These are phyloP conservation scores for Monosporascus sp. DNA, from an alignment of 2,329 filamentous ascomycete genomes.

Conservation along the genomic window DNA sequence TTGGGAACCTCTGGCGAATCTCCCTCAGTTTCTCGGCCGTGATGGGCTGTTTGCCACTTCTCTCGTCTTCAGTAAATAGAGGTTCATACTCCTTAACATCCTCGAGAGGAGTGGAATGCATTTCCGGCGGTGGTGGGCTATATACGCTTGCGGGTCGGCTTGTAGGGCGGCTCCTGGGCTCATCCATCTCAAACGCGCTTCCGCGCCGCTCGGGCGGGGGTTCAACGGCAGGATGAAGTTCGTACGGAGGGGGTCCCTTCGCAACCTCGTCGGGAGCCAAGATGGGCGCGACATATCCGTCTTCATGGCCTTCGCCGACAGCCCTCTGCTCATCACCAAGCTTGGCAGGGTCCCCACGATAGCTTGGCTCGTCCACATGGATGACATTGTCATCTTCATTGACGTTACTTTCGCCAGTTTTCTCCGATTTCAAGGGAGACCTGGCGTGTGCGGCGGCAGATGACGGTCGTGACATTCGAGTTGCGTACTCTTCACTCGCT, in stretches of 20 bases:
- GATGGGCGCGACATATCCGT: slow-evolving; percentile 69
- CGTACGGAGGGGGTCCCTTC: slow-evolving; percentile 63
- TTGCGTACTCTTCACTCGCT: slow-evolving; percentile 77
- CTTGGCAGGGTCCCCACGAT: slow-evolving; percentile 37
- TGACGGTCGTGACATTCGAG: slow-evolving; percentile 58
- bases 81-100: slow-evolving; percentile 94
- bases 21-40: slow-evolving; percentile 43
- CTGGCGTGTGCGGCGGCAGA: slow-evolving; percentile 33
- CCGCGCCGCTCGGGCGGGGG: slow-evolving; percentile 60
- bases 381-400: slow-evolving; percentile 57
- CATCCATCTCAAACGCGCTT: slow-evolving; percentile 50
- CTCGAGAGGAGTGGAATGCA: slow-evolving; percentile 67
- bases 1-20: slow-evolving; percentile 72
- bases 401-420: slow-evolving; percentile 17
- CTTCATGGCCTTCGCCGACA: slow-evolving; percentile 49
- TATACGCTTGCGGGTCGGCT: slow-evolving; percentile 61
- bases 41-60: slow-evolving; percentile 35
- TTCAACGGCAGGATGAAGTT: slow-evolving; percentile 75
- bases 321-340: slow-evolving; percentile 41
- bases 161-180: slow-evolving; percentile 57
- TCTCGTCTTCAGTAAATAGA: slow-evolving; percentile 76
- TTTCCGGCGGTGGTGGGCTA: slow-evolving; percentile 47
- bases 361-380: slow-evolving; percentile 66
- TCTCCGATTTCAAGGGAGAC: slow-evolving; percentile 26
- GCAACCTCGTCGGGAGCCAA: slow-evolving; percentile 82